A percentile compares a stretch with the other conserved stretches of the same genome.
phyloP scores from a whole-genome alignment of 2,329 filamentous ascomycete genomes.

The Fusarium abutilonis region DNA sequence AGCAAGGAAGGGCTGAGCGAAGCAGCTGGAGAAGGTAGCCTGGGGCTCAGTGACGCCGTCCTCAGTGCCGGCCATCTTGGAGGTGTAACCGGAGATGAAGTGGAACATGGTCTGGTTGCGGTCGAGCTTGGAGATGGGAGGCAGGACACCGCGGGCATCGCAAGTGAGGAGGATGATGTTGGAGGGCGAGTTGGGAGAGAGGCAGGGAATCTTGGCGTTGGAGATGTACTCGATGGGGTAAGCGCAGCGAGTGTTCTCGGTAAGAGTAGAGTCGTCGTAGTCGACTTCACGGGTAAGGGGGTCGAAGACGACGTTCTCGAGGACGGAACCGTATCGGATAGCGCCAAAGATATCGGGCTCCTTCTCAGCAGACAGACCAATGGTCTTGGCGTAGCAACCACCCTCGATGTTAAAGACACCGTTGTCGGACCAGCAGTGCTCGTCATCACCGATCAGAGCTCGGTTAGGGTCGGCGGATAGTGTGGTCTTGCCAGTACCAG shows the following conservation, averaged over 20 bases:
- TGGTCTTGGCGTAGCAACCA: conserved; percentile 99
- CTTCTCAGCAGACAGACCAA: conserved; percentile 97
- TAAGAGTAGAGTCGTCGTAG: conserved; percentile 94
- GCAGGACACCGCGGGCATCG: conserved; percentile 95
- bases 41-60: conserved; percentile 96
- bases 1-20: conserved; percentile 98
- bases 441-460: conserved; percentile 95
- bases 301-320: conserved; percentile 99
- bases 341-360: conserved; percentile 97
- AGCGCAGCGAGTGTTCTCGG: conserved; percentile 97
- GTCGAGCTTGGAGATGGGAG: conserved; percentile 96
- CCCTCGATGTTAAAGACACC: conserved; percentile 99
- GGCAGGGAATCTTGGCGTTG: conserved; percentile 98
- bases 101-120: conserved; percentile 99
- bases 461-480: conserved; percentile 97
- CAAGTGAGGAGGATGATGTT: conserved; percentile 99
- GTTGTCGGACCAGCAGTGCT: conserved; percentile 98
- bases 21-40: conserved; percentile 99
- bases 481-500: conserved; percentile 98
- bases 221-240: conserved; percentile 99
- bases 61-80: conserved; percentile 99
- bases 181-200: conserved; percentile 85
- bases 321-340: conserved; percentile 94
- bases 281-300: conserved; percentile 88
- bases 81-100: conserved; percentile 99